Percentiles rank a stretch among this genome's conserved stretches.
These are phyloP conservation scores for Solanum chaucha DNA, from an alignment of 257 asterid genomes.

Conservation along the genomic window DNA sequence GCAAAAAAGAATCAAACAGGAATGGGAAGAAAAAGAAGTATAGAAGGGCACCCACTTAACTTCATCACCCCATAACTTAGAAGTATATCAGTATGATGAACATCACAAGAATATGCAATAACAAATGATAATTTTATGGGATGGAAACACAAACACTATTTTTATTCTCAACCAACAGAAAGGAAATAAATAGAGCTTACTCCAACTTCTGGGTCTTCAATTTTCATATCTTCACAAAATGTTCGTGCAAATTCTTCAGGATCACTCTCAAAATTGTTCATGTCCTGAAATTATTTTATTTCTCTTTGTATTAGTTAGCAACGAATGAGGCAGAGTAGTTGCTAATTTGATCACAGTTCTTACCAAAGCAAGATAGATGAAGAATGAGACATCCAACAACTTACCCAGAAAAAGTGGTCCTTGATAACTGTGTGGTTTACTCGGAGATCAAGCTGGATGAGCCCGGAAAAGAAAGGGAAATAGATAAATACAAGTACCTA, in stretches of 20 bases:
- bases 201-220: constrained; percentile 96
- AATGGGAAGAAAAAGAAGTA: not conserved
- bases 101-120: not conserved
- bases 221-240: constrained; percentile 86
- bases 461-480: not conserved
- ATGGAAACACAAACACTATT: not conserved
- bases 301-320: not conserved
- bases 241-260: constrained; percentile 95
- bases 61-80: not conserved
- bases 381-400: constrained; percentile 13
- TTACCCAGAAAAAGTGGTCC: constrained; percentile 93
- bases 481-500: constrained; percentile 1
- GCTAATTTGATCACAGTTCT: not conserved
- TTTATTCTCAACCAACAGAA: not conserved
- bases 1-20: not conserved
- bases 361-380: not conserved
- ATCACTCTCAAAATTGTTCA: constrained; percentile 96
- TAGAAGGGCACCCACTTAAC: not conserved
- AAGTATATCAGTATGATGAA: not conserved
- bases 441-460: constrained; percentile 85
- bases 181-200: constrained; percentile 36
- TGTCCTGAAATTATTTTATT: constrained; percentile 54
- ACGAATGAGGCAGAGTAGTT: not conserved
- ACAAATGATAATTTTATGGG: not conserved
- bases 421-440: constrained; percentile 80